These are phyloP conservation scores for Drechslerella dactyloides DNA, from an alignment of 2,329 filamentous ascomycete species.

Conservation along the genomic window DNA sequence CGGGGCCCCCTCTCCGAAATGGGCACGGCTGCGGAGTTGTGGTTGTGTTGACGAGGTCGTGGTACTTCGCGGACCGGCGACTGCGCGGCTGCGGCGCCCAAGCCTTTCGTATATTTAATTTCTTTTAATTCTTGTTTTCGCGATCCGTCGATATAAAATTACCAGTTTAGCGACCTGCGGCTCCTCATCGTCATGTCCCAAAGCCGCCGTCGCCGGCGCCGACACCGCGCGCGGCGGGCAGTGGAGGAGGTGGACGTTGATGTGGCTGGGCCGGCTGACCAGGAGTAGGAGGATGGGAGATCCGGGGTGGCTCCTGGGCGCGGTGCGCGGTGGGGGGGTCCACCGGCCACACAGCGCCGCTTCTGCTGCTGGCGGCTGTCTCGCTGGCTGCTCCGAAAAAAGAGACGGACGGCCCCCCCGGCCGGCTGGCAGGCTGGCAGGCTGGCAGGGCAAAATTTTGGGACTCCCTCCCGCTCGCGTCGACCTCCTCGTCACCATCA, in stretches of 20 bases:
- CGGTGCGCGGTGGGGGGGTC: conserved; percentile 49
- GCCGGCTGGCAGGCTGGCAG: too few relatives aligned
- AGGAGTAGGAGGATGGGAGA: conserved; percentile 50
- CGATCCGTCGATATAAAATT: neutral
- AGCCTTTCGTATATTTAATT: conserved; percentile 7
- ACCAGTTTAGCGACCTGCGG: too few relatives aligned
- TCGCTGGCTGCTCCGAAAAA: too few relatives aligned
- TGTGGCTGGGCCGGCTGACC: conserved; percentile 50
- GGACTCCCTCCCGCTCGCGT: too few relatives aligned
- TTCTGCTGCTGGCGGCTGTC: too few relatives aligned
- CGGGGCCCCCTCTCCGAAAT: conserved; percentile 30
- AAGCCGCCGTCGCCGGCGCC: neutral
- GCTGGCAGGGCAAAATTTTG: too few relatives aligned
- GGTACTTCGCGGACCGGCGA: conserved; percentile 25
- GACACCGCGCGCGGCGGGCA: conserved; percentile 20
- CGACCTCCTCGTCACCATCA: too few relatives aligned
- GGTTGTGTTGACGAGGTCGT: conserved; percentile 50
- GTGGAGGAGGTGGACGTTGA: conserved; percentile 47
- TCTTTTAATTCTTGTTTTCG: conserved; percentile 16
- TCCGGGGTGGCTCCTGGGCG: conserved; percentile 43
- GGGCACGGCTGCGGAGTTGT: conserved; percentile 45
- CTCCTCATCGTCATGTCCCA: too few relatives aligned
- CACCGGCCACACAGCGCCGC: conserved; percentile 46
- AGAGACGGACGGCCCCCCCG: too few relatives aligned
- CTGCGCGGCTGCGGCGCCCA: too few relatives aligned